Base-by-base conservation (phyloP, 2,329 filamentous ascomycete genomes). In the Nemania sp. region DNA sequence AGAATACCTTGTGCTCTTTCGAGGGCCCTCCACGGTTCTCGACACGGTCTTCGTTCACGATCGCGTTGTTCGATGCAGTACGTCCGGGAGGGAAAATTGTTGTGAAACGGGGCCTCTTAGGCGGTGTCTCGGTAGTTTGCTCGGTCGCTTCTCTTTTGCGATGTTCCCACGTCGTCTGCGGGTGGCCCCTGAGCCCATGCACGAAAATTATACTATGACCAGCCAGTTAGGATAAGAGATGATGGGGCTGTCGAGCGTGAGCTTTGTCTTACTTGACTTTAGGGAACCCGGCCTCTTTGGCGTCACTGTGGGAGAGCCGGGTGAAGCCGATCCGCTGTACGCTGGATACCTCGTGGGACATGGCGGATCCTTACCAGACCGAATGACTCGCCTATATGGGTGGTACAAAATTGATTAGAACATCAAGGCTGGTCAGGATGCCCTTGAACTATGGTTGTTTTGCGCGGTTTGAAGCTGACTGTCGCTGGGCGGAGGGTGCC, bases 141-240 rank as follows among this genome's bases (percentile, higher is more conserved):
- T 15, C 15, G 13, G 18, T 32, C 32, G 18, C 15, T 45, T 48
- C 46, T 35, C 11, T 37, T 11, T 21, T 43, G n/a, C 21, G 32
- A 34, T 37, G 20, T n/a, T 43, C 45, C 54, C 54, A 57, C 5
- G 54, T 57, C 10, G 5, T 35, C n/a, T 45, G 45, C 4, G 54
- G 54, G 37, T 57, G 54, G 46, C 54, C 54, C 35, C 54, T 43
- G 5, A 57, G 37, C 3, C 54, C 54, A 25, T 57, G 54, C 15
- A 57, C 46, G 11, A 57, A 45, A 2, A 57, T 25, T 9, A 57
- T 57, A 18, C 54, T 57, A n/a, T 15, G n/a, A 34, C 15, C 7
- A 35, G 25, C n/a, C 15, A 18, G 18, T 43, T 50, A 57, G 45
- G 25, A 29, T 15, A 45, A 11, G 46, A 21, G 5, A 7, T 29